Evolutionary conservation across 768 basidiomycete genomes (phyloP), one percentile per base, ranked within the genome.

Genomic region (Chalciporus sphaerocephalus): DNA sequence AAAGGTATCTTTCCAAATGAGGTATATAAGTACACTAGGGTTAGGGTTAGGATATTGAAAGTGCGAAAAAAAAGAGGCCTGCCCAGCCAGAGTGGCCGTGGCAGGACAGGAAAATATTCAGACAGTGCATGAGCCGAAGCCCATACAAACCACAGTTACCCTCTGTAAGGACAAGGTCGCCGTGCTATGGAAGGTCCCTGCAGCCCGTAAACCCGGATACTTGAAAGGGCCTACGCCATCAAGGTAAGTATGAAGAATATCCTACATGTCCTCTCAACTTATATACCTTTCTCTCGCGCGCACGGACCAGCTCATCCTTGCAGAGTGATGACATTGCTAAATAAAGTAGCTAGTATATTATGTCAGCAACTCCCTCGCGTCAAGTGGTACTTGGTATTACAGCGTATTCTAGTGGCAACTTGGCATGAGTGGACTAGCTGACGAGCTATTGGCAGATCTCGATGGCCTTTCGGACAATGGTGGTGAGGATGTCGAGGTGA

Each of bases 371-470:
- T 27, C 2, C 27, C 13, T 27, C 27, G 27, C 27, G 27, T 32
- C 15, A 32, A 32, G 2, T n/a, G n/a, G n/a, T n/a, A n/a, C n/a
- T n/a, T n/a, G n/a, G 15, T 32, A n/a, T 4, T 41, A 42, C 32
- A 12, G 21, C 28, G 32, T n/a, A 15, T 8, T 33, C 17, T 30
- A 13, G 30, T 27, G 30, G 12, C 20, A 43, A 18, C 36, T 18
- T 6, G 30, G n/a, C 30, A 91, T 91, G 87, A 83, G 82, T 59
- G 80, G 80, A 40, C 80, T 97, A 22, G 95, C 92, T 17, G 87
- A 97, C 69, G 92, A 95, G 62, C 83, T 97, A 15, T 73, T 96
- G 13, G 92, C 91, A 23, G 94, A 96, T 67, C 82, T 96, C 12
- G 91, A 94, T 37, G 90, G 82, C 38, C 76, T 91, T 45, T 90